A percentile compares a stretch with the other conserved stretches of the same genome.
phyloP scores from a whole-genome alignment of 345 rosid genomes.

The Physaria fendleri region DNA sequence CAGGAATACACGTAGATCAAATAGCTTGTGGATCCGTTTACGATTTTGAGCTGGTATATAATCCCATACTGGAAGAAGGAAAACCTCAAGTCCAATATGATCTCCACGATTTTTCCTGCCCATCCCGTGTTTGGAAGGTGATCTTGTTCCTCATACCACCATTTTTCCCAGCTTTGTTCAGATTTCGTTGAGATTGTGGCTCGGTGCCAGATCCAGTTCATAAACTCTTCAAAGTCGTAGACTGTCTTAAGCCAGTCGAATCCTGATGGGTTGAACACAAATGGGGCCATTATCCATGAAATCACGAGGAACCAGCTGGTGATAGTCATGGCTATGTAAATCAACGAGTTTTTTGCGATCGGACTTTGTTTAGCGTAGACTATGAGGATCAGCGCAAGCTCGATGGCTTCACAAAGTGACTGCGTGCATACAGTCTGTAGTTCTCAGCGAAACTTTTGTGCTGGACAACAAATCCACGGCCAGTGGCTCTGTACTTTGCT shows the following conservation, averaged over 20 bases:
- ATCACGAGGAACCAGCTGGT: slow-evolving; percentile 86
- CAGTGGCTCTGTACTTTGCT: slow-evolving; percentile 87
- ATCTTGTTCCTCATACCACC: slow-evolving; percentile 92
- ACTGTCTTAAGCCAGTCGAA: slow-evolving; percentile 93
- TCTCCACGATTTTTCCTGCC: slow-evolving; percentile 70
- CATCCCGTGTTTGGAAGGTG: slow-evolving; percentile 68
- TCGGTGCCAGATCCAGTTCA: slow-evolving; percentile 67
- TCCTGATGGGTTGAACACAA: slow-evolving; percentile 82
- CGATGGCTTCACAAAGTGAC: slow-evolving; percentile 87
- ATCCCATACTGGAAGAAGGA: slow-evolving; percentile 87
- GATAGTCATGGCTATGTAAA: slow-evolving; percentile 67
- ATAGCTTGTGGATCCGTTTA: slow-evolving; percentile 31
- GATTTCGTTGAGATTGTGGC: slow-evolving; percentile 58
- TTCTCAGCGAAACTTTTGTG: slow-evolving; percentile 79
- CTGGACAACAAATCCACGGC: slow-evolving; percentile 88
- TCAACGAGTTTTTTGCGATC: slow-evolving; percentile 44
- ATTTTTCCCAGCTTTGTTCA: slow-evolving; percentile 83
- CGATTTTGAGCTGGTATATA: slow-evolving; percentile 60
- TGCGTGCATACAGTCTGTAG: slow-evolving; percentile 72
- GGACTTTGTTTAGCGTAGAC: slow-evolving; percentile 70
- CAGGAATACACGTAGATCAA: slow-evolving; percentile 65
- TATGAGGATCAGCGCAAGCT: slow-evolving; percentile 70
- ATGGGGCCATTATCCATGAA: slow-evolving; percentile 89
- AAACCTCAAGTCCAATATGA: slow-evolving; percentile 74
- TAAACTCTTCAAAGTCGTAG: slow-evolving; percentile 72